Conservation (phyloP, 257 asterid genomes). For the Solanum chmielewskii region DNA sequence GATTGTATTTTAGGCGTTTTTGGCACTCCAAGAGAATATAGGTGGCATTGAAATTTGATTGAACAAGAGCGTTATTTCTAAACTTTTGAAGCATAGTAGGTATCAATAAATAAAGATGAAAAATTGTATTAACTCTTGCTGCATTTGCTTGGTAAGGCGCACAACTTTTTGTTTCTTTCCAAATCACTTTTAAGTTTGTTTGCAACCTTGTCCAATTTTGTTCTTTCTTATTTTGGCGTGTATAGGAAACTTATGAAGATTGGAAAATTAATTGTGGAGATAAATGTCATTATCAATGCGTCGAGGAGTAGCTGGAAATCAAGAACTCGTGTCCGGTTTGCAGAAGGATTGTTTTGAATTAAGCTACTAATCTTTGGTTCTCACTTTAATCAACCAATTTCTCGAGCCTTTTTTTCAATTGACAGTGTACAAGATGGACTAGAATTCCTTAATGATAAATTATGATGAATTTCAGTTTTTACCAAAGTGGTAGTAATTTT, state of each 20-base stretch:
- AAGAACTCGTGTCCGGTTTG: background rate
- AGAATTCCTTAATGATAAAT: too few relatives aligned
- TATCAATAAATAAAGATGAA: background rate
- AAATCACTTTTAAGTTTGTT: background rate
- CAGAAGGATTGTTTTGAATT: background rate
- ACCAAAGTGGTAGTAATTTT: too few relatives aligned
- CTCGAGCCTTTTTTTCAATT: too few relatives aligned
- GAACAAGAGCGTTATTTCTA: background rate
- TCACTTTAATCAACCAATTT: background rate
- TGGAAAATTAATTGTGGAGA: background rate
- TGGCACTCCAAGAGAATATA: background rate
- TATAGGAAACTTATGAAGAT: background rate
- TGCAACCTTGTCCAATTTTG: background rate
- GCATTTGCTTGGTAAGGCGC: background rate
- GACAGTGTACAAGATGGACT: too few relatives aligned
- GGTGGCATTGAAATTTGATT: background rate
- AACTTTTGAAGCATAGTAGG: background rate
- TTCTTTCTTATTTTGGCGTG: background rate
- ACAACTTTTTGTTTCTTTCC: background rate
- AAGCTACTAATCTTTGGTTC: background rate
- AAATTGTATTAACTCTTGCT: background rate
- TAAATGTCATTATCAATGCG: background rate
- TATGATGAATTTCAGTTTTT: too few relatives aligned
- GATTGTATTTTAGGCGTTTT: background rate
- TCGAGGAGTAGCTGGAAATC: background rate